Conservation (phyloP, 1,284 basidiomycete genomes). For the Cryptococcus wingfieldii region DNA sequence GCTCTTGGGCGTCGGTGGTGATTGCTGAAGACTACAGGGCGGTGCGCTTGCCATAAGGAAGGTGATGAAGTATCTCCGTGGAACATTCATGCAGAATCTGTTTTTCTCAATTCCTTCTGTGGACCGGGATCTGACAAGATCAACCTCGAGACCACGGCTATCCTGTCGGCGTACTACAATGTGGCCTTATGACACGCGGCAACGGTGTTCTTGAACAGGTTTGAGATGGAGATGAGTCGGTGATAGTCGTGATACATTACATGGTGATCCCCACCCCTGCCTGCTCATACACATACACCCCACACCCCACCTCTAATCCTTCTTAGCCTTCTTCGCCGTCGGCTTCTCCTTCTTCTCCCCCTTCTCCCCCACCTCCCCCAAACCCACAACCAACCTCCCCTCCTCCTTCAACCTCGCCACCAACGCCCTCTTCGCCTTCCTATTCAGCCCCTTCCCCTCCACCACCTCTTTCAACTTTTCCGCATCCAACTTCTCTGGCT, state of each 20-base stretch:
- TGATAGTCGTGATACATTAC: not conserved
- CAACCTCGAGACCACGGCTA: no score
- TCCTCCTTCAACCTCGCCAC: constrained; percentile 5
- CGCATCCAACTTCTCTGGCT: constrained; percentile 4
- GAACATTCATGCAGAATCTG: not conserved
- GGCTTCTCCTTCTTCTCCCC: not conserved
- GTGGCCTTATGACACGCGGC: no score
- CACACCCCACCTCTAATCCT: not conserved
- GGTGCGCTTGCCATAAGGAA: not conserved
- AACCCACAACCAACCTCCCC: not conserved
- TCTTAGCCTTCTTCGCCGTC: not conserved
- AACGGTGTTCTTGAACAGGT: no score
- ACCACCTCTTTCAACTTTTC: not conserved
- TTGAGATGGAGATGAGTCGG: not conserved
- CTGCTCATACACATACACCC: not conserved
- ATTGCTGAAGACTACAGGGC: not conserved
- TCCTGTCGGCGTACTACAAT: no score
- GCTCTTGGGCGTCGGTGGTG: not conserved
- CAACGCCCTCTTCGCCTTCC: constrained; percentile 17
- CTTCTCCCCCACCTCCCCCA: not conserved
- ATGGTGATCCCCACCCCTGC: not conserved
- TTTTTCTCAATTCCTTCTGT: not conserved
- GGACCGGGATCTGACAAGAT: no score
- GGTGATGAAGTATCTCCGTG: not conserved
- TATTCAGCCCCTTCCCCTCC: constrained; percentile 10